Evolutionary conservation across 352 stramenopile species (phyloP).

Genomic region (Globisporangium polare): DNA sequence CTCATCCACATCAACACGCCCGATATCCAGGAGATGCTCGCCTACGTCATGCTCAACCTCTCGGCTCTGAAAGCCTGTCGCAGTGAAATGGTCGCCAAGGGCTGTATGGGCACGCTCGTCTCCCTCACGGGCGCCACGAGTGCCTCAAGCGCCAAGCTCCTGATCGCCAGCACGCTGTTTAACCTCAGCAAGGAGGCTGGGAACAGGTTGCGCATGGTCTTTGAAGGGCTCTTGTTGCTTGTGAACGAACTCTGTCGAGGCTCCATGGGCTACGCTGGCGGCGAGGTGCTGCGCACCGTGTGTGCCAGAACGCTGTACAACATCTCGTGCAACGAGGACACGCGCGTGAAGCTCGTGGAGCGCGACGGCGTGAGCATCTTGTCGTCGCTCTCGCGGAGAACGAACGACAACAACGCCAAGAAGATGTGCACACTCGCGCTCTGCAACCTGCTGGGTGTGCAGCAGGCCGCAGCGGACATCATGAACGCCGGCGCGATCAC

Average conservation of each 20-base stretch:
- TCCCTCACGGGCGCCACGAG: constrained; percentile 35
- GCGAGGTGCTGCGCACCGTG: constrained; percentile 33
- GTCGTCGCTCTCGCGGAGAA: constrained; percentile 38
- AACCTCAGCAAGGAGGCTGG: constrained; percentile 69
- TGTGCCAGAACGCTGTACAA: constrained; percentile 70
- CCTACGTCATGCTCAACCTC: constrained; percentile 73
- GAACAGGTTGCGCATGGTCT: constrained; percentile 71
- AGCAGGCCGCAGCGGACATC: constrained; percentile 68
- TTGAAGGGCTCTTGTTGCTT: constrained; percentile 59
- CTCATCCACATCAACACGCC: constrained; percentile 47
- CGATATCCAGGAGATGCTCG: constrained; percentile 54
- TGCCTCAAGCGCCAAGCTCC: constrained; percentile 32
- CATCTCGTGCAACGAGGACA: constrained; percentile 65
- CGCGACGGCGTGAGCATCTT: constrained; percentile 54
- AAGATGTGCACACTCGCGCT: constrained; percentile 77
- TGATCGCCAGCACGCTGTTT: constrained; percentile 59
- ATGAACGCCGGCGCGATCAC: constrained; percentile 60
- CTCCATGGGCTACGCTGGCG: constrained; percentile 1
- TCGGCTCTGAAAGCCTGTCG: constrained; percentile 53
- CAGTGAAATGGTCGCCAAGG: constrained; percentile 71
- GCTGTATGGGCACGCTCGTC: constrained; percentile 48
- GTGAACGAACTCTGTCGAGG: constrained; percentile 49
- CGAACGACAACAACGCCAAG: constrained; percentile 38
- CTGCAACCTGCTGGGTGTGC: constrained; percentile 74
- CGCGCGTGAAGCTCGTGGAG: constrained; percentile 62